These are phyloP conservation scores for Calonectria multiphialidica DNA, from an alignment of 2,329 filamentous ascomycete genomes.

Conservation along the genomic window DNA sequence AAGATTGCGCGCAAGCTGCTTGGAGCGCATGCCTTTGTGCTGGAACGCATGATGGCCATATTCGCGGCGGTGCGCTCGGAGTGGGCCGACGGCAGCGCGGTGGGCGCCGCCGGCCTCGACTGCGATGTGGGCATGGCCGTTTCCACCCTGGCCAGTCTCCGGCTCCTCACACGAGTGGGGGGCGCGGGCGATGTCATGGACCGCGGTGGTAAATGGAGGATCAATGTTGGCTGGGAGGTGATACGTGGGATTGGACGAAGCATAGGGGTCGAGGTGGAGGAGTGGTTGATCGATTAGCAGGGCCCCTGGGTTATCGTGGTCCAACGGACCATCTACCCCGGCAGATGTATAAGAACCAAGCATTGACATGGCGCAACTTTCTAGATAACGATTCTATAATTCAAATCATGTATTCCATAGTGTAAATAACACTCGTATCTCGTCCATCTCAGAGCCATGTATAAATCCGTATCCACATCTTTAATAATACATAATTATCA, in stretches of 20 bases:
- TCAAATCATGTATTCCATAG: conserved; percentile 29
- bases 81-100: conserved; percentile 56
- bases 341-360: not conserved
- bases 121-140: conserved; percentile 73
- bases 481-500: conserved; percentile 36
- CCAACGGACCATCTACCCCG: not conserved
- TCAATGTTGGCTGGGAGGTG: conserved; percentile 84
- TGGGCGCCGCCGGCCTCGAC: conserved; percentile 55
- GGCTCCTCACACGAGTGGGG: conserved; percentile 76
- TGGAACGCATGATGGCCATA: conserved; percentile 84
- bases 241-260: conserved; percentile 77
- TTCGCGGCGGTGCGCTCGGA: conserved; percentile 74
- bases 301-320: not conserved
- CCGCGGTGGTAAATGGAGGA: conserved; percentile 78
- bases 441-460: conserved; percentile 32
- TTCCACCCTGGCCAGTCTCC: conserved; percentile 78
- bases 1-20: conserved; percentile 84
- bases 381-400: conserved; percentile 15
- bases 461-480: conserved; percentile 33
- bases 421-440: conserved; percentile 26
- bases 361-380: conserved; percentile 17
- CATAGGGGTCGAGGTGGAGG: conserved; percentile 82
- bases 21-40: conserved; percentile 80
- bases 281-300: conserved; percentile 76
- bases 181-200: conserved; percentile 74